Base-by-base conservation (phyloP, 305 asterid species). In the Stenogyne calaminthoides region DNA sequence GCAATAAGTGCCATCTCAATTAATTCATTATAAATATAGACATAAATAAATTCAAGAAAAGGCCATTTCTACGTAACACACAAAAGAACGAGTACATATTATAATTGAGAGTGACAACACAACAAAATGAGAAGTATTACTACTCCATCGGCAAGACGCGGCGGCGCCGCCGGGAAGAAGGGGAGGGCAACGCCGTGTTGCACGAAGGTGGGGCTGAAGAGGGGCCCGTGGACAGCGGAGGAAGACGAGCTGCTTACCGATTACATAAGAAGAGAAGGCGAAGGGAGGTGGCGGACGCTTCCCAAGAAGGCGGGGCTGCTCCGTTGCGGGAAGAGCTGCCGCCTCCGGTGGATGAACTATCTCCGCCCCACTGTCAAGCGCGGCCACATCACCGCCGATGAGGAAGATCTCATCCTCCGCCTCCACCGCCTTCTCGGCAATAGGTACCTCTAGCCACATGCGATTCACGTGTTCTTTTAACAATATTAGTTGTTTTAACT, bases 281-380 rank as follows among this genome's bases (percentile, higher is more conserved):
- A 73, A 44, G 78, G 82, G 1, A 81, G 97, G 73, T 92, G 97
- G 96, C 84, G 96, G 56, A 84, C 92, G n/a, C 84, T 92, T 10
- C 97, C 97, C 0, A 89, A 92, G 80, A 87, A 85, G 36, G 97
- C 97, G n/a, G 97, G 97, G 1, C 89, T 92, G n/a, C 84, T 86
- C 71, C 97, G 97, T 1, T 92, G 97, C 14, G 97, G 97, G 61
- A 89, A 92, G 88, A 92, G 97, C 73, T 92, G 95, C 70, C 88
- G 96, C 32, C 96, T 92, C 62, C 88, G 97, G 6, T 92, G 97
- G 96, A 92, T 91, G n/a, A 92, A 92, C 52, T 92, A 89, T 71
- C 96, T 92, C 76, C 96, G 96, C 29, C 97, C 97, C 0, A 87
- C 87, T 80, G 65, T 91, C 78, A 91, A 91, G 82, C 84, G 97